phyloP scores from a whole-genome alignment of 441 rosid species.

The Manihot esculenta region DNA sequence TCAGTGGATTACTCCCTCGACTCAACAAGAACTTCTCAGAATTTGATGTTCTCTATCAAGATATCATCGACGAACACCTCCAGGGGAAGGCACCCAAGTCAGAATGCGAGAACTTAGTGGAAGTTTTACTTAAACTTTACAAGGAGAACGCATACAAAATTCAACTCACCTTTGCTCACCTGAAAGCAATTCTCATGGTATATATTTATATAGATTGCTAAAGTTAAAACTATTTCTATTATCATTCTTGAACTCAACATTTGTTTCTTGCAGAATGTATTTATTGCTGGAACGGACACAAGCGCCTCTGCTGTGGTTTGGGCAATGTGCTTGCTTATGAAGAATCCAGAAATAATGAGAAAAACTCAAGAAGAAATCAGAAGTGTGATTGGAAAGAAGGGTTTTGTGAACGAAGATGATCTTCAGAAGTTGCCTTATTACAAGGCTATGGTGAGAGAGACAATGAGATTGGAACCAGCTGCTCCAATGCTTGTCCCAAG shows the following conservation, averaged over 20 bases:
- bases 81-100: background rate
- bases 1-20: slow-evolving; percentile 13
- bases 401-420: slow-evolving; percentile 32
- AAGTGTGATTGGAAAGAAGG: slow-evolving; percentile 22
- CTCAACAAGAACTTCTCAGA: slow-evolving; percentile 18
- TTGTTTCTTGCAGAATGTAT: slow-evolving; percentile 24
- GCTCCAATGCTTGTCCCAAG: slow-evolving; percentile 39
- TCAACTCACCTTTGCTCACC: slow-evolving; percentile 19
- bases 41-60: slow-evolving; percentile 20
- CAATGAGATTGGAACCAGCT: slow-evolving; percentile 40
- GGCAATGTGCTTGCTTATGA: slow-evolving; percentile 36
- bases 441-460: slow-evolving; percentile 40
- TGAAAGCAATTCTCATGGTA: slow-evolving; percentile 30
- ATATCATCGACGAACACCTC: slow-evolving; percentile 22
- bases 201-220: background rate
- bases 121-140: slow-evolving; percentile 18
- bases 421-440: slow-evolving; percentile 25
- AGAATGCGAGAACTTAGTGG: slow-evolving; percentile 20
- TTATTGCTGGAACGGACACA: slow-evolving; percentile 39
- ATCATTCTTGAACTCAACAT: background rate
- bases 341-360: slow-evolving; percentile 11
- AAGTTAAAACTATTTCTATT: no score
- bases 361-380: slow-evolving; percentile 33
- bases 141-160: slow-evolving; percentile 9
- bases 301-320: slow-evolving; percentile 29